These are phyloP conservation scores for Harringtonia lauricola DNA, from an alignment of 2,329 filamentous ascomycete genomes.

Conservation along the genomic window DNA sequence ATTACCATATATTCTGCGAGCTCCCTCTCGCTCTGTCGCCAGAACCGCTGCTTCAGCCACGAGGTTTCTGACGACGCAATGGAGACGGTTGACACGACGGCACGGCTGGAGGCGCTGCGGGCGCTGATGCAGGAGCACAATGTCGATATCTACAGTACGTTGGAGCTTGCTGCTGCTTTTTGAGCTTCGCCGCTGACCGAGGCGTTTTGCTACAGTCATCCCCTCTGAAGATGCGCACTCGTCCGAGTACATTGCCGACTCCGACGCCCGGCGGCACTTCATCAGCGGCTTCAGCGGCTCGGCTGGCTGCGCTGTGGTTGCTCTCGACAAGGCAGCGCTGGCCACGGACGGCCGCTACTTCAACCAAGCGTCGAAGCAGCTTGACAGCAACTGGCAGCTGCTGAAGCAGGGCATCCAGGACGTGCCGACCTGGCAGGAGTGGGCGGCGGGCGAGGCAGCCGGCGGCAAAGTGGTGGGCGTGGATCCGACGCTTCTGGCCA, in stretches of 20 bases:
- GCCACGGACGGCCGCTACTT: conserved; percentile 97
- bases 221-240: conserved; percentile 96
- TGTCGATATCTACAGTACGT: conserved; percentile 83
- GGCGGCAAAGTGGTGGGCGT: conserved; percentile 83
- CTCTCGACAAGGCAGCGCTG: conserved; percentile 73
- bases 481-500: conserved; percentile 79
- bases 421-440: conserved; percentile 96
- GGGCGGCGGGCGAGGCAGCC: conserved; percentile 77
- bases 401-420: conserved; percentile 90
- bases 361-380: conserved; percentile 85
- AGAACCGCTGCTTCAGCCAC: no score
- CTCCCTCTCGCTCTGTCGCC: no score
- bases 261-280: conserved; percentile 80
- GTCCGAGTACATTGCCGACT: conserved; percentile 96
- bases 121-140: conserved; percentile 78
- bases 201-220: conserved; percentile 51
- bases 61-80: conserved; percentile 33
- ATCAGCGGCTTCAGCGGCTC: conserved; percentile 94
- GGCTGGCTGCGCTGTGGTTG: conserved; percentile 84
- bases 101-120: conserved; percentile 65
- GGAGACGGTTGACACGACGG: conserved; percentile 68
- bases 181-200: conserved; percentile 19
- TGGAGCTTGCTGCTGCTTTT: not conserved
- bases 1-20: no score
- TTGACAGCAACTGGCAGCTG: conserved; percentile 83